A percentile compares a stretch with the other conserved stretches of the same genome.
These are phyloP conservation scores for Ceratonia siliqua DNA, from an alignment of 306 rosid species.

Conservation along the genomic window DNA sequence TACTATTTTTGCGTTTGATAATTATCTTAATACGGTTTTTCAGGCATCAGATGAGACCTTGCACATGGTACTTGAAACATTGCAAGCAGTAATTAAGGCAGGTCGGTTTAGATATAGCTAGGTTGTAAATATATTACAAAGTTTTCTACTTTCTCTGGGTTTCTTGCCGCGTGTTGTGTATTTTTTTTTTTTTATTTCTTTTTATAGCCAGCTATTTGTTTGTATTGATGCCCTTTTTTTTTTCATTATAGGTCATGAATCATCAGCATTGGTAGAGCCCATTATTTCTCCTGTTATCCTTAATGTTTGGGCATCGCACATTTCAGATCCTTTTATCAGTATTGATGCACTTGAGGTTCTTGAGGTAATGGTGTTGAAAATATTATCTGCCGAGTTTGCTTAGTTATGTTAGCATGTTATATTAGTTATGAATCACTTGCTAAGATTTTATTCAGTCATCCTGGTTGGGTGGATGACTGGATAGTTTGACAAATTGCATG, in stretches of 20 bases:
- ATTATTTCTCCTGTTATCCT: conserved; percentile 82
- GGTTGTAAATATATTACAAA: neutral
- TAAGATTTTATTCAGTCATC: neutral
- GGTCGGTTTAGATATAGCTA: conserved; percentile 44
- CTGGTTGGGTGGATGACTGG: neutral
- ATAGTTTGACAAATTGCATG: neutral
- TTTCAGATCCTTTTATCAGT: conserved; percentile 93
- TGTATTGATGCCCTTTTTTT: conserved; percentile 26
- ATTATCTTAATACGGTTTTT: conserved; percentile 41
- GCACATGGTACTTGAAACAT: conserved; percentile 90
- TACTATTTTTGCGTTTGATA: conserved; percentile 31
- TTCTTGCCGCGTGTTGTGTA: neutral
- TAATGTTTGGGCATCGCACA: conserved; percentile 77
- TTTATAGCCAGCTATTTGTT: conserved; percentile 13
- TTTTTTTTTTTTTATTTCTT: neutral
- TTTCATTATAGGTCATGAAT: conserved; percentile 60
- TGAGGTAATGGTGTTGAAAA: conserved; percentile 64
- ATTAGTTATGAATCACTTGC: neutral
- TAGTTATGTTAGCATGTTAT: conserved; percentile 23
- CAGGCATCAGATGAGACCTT: conserved; percentile 93
- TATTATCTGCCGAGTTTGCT: neutral
- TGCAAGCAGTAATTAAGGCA: conserved; percentile 74
- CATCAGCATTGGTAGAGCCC: conserved; percentile 62
- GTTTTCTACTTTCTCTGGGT: neutral
- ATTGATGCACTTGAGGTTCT: conserved; percentile 91